Percentiles rank a stretch among this genome's conserved stretches.
These are phyloP conservation scores for Rubus idaeus DNA, from an alignment of 306 rosid genomes.

Conservation along the genomic window DNA sequence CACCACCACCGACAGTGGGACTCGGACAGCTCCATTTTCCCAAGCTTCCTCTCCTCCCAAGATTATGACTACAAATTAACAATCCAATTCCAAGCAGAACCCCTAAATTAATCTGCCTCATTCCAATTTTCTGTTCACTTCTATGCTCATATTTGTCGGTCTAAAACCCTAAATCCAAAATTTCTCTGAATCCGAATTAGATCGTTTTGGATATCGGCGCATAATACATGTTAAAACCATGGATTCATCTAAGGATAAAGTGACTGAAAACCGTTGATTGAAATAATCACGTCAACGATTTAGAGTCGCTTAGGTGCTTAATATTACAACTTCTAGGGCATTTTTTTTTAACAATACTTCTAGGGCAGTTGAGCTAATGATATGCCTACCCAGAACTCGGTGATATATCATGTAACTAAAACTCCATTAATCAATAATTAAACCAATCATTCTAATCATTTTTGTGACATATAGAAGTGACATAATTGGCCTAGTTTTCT, in stretches of 20 bases:
- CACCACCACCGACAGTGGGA: constrained; percentile 27
- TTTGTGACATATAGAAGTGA: not conserved
- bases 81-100: not conserved
- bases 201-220: no score
- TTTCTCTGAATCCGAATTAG: no score
- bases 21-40: not conserved
- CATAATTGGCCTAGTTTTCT: not conserved
- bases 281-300: not conserved
- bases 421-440: not conserved
- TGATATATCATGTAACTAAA: not conserved
- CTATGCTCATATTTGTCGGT: not conserved
- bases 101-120: not conserved
- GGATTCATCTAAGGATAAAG: no score
- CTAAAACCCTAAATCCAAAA: constrained; percentile 9
- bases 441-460: constrained; percentile 5
- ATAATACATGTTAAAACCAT: no score
- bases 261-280: not conserved
- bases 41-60: constrained; percentile 9
- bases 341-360: not conserved
- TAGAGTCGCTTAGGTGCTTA: no score
- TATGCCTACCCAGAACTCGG: not conserved
- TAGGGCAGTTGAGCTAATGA: not conserved
- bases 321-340: not conserved
- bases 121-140: not conserved
- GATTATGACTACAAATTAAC: not conserved